Base-by-base conservation (phyloP, 352 stramenopile genomes). In the Elongisporangium undulatum region DNA sequence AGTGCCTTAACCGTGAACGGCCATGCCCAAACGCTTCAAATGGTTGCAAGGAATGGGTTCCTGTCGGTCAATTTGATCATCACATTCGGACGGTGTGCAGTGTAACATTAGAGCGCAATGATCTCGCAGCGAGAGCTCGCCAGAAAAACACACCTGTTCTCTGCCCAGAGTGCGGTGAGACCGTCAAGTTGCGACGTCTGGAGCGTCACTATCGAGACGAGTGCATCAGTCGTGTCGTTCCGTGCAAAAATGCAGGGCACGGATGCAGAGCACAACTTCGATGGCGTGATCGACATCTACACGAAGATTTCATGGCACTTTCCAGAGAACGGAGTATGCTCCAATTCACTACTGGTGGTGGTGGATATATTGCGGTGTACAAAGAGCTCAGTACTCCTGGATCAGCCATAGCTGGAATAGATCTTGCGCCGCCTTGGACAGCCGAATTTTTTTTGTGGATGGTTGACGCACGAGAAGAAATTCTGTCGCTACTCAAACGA, bases 371-470 rank as follows among this genome's bases (percentile, higher is more conserved):
- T 22, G 66, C 61, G 19, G 29, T 85, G 7, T 67, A 72, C 16
- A 74, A 54, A 34, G 63, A 19, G 19, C 9, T 19, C 23, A 21
- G 59, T 2, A 52, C 15, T 23, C 29, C 22, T 56, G 19, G 29
- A 53, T 55, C n/a, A 23, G 24, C 15, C 34, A 15, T 50, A 19
- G 56, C 41, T 49, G 55, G 48, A 22, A 19, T 58, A 19, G 80
- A 92, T 56, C 53, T 87, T 29, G 48, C 77, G 15, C 83, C 80
- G 8, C 83, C 83, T 0, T 91, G 83, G 83, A 88, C 81, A 13
- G 67, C 83, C 19, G 83, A 92, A 55, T 86, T 74, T 54, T 92
- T 77, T 51, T 29, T 91, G 2, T 87, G 79, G 79, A 62, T 89
- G 49, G 68, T 74, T 4, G 69, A 83, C 12, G 69, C 67, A 4